Conservation (phyloP, 148 eudicot species). For the Vaccinium vitisidaea region DNA sequence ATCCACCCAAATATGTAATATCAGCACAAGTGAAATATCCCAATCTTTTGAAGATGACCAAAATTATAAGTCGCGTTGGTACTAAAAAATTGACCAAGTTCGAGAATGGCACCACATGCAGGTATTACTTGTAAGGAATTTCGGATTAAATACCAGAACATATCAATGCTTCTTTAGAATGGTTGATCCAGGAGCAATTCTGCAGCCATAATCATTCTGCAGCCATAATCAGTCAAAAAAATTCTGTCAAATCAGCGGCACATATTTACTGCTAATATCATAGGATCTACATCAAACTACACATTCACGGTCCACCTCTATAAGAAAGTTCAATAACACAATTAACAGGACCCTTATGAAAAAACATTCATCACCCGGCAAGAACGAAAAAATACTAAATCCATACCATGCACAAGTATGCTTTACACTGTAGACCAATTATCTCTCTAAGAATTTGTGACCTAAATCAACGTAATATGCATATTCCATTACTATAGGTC, state of each 20-base stretch:
- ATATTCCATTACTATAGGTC: background rate
- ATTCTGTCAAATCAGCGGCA: background rate
- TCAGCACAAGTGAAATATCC: background rate
- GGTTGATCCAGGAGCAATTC: too few relatives aligned
- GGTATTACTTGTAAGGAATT: background rate
- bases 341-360: background rate
- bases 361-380: background rate
- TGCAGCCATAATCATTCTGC: background rate
- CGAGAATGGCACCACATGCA: background rate
- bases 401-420: background rate
- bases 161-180: background rate
- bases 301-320: background rate
- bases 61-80: background rate
- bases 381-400: background rate
- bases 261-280: background rate
- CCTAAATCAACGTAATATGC: background rate
- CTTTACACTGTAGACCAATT: background rate
- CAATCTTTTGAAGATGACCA: background rate
- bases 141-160: background rate
- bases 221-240: background rate
- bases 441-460: background rate
- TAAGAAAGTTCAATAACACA: background rate
- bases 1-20: background rate
- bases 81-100: background rate
- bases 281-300: background rate